These are phyloP conservation scores for Curvularia verruculosa DNA, from an alignment of 2,329 filamentous ascomycete species.

Conservation along the genomic window DNA sequence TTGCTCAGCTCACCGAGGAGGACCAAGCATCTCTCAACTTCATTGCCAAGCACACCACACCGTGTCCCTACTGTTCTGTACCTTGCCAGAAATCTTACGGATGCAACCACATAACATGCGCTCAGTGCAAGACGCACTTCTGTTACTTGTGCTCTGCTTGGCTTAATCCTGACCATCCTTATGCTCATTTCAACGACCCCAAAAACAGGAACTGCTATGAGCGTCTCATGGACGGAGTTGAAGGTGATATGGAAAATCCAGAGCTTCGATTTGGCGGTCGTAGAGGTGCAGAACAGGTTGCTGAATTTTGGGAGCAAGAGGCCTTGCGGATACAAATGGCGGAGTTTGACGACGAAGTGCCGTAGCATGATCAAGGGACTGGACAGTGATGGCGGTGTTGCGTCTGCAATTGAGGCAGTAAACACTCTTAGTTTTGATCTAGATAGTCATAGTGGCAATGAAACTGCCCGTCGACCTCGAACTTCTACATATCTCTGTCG, in stretches of 20 bases:
- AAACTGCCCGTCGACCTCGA: not conserved
- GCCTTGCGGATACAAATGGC: conserved; percentile 40
- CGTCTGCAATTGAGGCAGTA: not conserved
- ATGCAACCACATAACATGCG: conserved; percentile 73
- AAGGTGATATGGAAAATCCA: conserved; percentile 68
- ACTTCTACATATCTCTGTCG: not conserved
- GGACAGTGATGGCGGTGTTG: not conserved
- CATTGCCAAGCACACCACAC: conserved; percentile 77
- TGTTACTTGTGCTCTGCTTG: conserved; percentile 94
- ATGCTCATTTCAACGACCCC: conserved; percentile 81
- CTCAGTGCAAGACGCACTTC: conserved; percentile 87
- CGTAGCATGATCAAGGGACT: not conserved
- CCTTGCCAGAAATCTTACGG: conserved; percentile 89
- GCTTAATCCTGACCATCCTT: conserved; percentile 81
- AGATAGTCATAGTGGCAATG: not conserved
- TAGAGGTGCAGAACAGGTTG: conserved; percentile 53
- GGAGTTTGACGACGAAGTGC: not conserved
- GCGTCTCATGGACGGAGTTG: conserved; percentile 88
- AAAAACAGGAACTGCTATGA: conserved; percentile 73
- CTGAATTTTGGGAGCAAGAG: conserved; percentile 46
- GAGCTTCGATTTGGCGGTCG: conserved; percentile 52
- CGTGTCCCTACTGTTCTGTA: conserved; percentile 85
- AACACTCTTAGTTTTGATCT: not conserved
- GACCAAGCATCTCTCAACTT: conserved; percentile 89
- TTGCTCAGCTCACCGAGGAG: conserved; percentile 77